Conservation (phyloP, 2,329 filamentous ascomycete species). For the Neofusicoccum sp. region DNA sequence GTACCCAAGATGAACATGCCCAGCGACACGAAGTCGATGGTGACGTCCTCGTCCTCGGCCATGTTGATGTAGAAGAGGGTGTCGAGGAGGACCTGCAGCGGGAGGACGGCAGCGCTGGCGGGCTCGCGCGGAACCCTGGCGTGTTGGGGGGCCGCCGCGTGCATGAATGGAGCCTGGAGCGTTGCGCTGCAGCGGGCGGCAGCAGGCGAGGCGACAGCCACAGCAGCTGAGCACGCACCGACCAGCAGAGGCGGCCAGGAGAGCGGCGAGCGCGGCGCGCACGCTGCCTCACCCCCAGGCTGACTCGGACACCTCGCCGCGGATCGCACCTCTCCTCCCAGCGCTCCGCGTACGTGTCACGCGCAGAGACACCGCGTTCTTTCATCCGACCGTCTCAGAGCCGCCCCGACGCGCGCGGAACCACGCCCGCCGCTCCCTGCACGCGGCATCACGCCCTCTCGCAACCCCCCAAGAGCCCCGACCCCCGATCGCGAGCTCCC, state of each 20-base stretch:
- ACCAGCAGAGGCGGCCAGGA: not conserved
- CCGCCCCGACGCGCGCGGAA: slow-evolving; percentile 4
- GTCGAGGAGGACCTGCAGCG: slow-evolving; percentile 14
- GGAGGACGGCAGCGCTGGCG: slow-evolving; percentile 2
- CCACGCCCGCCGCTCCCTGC: not conserved
- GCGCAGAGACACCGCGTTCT: not conserved
- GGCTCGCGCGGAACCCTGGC: slow-evolving; percentile 8
- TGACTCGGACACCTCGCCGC: slow-evolving; percentile 7
- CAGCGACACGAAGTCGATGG: slow-evolving; percentile 58
- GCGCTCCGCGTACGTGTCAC: not conserved
- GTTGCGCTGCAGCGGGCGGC: slow-evolving; percentile 2
- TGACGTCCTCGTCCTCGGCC: slow-evolving; percentile 18
- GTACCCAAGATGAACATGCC: slow-evolving; percentile 65
- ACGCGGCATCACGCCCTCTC: not conserved
- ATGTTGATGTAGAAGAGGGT: slow-evolving; percentile 16
- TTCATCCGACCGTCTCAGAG: slow-evolving; percentile 5
- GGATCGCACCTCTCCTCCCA: not conserved
- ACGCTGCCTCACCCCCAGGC: slow-evolving; percentile 2
- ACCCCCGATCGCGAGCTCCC: slow-evolving; percentile 6
- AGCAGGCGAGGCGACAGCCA: slow-evolving; percentile 8
- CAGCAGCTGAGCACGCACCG: not conserved
- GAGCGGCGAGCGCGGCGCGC: not conserved
- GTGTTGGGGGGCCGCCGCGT: not conserved
- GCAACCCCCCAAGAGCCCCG: not conserved
- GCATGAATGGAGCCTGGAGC: not conserved